Evolutionary conservation across 257 asterid species (phyloP).

Genomic region (Leonotis leonurus): DNA sequence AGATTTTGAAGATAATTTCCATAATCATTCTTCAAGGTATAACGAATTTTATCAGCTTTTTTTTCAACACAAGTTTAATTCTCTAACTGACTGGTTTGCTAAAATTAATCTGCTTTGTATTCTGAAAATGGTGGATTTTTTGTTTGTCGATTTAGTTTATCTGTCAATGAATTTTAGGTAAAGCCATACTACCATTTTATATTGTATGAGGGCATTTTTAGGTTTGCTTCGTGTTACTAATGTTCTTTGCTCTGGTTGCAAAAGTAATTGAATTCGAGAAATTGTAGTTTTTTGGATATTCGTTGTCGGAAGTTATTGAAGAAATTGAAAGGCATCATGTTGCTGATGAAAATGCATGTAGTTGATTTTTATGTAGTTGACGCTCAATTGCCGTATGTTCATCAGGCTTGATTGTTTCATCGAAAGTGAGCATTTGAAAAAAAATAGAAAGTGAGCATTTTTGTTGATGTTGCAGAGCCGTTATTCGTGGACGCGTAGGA

Average conservation of each 20-base stretch:
- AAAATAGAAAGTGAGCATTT: no score
- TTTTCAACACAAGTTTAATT: background rate
- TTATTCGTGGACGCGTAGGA: slow-evolving; percentile 11
- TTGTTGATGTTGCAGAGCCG: slow-evolving; percentile 22
- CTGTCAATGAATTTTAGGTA: background rate
- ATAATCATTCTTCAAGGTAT: slow-evolving; percentile 8
- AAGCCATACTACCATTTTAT: background rate
- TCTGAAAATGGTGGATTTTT: background rate
- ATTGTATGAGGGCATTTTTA: background rate
- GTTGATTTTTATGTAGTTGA: background rate
- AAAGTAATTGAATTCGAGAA: background rate
- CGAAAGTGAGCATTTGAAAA: background rate
- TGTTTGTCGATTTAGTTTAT: background rate
- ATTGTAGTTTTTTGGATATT: background rate
- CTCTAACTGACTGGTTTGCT: background rate
- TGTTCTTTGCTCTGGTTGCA: background rate
- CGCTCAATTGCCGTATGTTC: background rate
- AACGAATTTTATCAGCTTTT: background rate
- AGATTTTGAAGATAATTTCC: background rate
- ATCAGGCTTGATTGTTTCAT: slow-evolving; percentile 6
- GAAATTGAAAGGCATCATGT: no score
- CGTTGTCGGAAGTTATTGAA: no score
- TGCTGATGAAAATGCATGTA: no score
- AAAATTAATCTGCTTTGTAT: background rate
- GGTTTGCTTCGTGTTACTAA: background rate